Conservation (phyloP, 192 early-diverging fungal species). For the Podila epigama region DNA sequence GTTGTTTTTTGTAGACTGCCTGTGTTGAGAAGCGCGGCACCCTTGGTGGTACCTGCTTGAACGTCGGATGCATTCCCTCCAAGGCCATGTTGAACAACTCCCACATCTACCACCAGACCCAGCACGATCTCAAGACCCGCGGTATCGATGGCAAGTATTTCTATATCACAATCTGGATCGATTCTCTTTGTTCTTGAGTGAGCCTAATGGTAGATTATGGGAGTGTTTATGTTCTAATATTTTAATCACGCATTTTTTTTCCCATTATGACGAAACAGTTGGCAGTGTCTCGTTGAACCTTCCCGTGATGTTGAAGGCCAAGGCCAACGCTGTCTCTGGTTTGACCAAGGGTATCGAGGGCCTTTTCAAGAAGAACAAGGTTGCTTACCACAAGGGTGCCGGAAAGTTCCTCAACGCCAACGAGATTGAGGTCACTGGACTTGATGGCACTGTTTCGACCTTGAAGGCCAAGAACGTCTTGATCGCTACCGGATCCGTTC, state of each 20-base stretch:
- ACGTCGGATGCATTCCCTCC: conserved; percentile 99
- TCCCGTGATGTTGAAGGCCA: conserved; percentile 86
- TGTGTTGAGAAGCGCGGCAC: conserved; percentile 96
- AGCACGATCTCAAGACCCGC: conserved; percentile 90
- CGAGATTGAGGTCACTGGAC: conserved; percentile 82
- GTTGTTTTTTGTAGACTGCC: conserved; percentile 72
- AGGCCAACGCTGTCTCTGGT: conserved; percentile 85
- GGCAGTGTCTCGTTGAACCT: conserved; percentile 87
- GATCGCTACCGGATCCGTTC: conserved; percentile 98
- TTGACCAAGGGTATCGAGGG: conserved; percentile 93
- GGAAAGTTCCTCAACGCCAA: conserved; percentile 81
- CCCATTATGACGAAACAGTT: conserved; percentile 54
- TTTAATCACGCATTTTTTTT: background rate
- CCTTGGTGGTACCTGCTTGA: conserved; percentile 98
- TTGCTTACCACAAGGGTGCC: conserved; percentile 94
- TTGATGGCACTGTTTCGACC: conserved; percentile 75
- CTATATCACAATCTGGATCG: background rate
- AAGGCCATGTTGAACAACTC: conserved; percentile 99
- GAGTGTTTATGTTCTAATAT: conserved; percentile 1
- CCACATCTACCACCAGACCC: conserved; percentile 93
- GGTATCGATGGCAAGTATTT: conserved; percentile 83
- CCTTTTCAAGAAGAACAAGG: conserved; percentile 98
- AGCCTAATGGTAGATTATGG: too few relatives aligned
- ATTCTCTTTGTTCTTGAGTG: background rate
- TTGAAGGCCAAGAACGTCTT: conserved; percentile 96